A percentile compares a stretch with the other conserved stretches of the same genome.
Conservation (phyloP, 169 alveolate genomes). For the Plasmodium knowlesi region DNA sequence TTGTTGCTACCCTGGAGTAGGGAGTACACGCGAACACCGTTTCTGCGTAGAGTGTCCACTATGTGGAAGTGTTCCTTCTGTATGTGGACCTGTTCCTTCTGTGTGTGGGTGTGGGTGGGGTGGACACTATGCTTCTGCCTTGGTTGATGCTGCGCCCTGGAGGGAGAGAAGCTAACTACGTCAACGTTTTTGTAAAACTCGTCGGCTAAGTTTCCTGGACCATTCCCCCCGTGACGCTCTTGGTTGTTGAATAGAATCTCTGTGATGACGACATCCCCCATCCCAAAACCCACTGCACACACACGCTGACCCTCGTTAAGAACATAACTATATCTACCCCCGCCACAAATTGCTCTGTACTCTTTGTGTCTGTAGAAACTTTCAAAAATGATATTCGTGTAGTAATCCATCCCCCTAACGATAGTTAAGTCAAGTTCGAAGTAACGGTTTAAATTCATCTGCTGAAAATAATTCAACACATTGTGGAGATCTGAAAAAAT, state of each 20-base stretch:
- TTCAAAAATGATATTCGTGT: constrained; percentile 56
- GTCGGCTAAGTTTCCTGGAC: background rate
- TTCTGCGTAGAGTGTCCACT: constrained; percentile 16
- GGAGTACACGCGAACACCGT: constrained; percentile 19
- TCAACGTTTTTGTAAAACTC: constrained; percentile 7
- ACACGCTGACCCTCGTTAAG: background rate
- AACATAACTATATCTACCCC: constrained; percentile 46
- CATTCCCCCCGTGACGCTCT: background rate
- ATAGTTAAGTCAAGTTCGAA: constrained; percentile 40
- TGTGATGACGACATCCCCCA: constrained; percentile 73
- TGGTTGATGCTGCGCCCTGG: background rate
- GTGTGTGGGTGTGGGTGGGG: background rate
- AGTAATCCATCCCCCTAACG: constrained; percentile 66
- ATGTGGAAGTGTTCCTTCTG: constrained; percentile 37
- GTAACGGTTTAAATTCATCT: constrained; percentile 2
- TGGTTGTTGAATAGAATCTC: constrained; percentile 43
- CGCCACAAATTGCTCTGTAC: constrained; percentile 72
- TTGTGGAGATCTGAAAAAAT: background rate
- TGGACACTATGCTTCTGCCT: background rate
- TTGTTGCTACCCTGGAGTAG: background rate
- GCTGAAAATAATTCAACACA: constrained; percentile 2
- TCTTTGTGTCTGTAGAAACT: constrained; percentile 15
- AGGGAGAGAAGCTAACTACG: constrained; percentile 44
- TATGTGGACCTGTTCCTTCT: constrained; percentile 36
- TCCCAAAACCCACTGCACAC: constrained; percentile 54